These are phyloP conservation scores for Geotrichum fermentans DNA, from an alignment of 1,139 yeast genomes.

Conservation along the genomic window DNA sequence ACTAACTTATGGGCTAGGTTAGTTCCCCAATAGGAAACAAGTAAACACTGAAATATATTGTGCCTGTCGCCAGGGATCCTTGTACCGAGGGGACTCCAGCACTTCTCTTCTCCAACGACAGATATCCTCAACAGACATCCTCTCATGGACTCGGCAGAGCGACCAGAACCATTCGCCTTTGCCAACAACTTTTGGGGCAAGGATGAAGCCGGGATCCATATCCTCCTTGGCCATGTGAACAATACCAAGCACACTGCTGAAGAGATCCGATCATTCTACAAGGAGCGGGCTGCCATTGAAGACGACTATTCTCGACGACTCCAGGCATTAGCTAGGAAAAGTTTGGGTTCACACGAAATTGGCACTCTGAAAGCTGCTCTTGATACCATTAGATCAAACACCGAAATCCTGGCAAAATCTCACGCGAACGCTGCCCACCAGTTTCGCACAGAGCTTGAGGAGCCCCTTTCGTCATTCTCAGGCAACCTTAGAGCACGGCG, in stretches of 20 bases:
- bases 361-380: slow-evolving; percentile 57
- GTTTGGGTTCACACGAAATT: slow-evolving; percentile 56
- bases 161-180: slow-evolving; percentile 33
- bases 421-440: slow-evolving; percentile 47
- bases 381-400: slow-evolving; percentile 55
- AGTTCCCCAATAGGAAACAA: not conserved
- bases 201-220: slow-evolving; percentile 48
- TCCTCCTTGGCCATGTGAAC: slow-evolving; percentile 47
- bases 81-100: too few species aligned
- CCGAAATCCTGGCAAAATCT: slow-evolving; percentile 46
- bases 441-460: slow-evolving; percentile 42
- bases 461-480: slow-evolving; percentile 43
- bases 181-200: slow-evolving; percentile 53
- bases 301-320: slow-evolving; percentile 58
- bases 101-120: too few species aligned
- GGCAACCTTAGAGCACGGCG: slow-evolving; percentile 43
- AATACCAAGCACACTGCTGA: slow-evolving; percentile 47
- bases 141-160: slow-evolving; percentile 16
- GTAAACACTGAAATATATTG: too few species aligned
- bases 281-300: slow-evolving; percentile 54
- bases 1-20: not conserved
- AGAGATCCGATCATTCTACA: slow-evolving; percentile 42
- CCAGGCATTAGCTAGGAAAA: slow-evolving; percentile 44
- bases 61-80: too few species aligned
- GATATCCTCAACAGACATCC: too few species aligned